Evolutionary conservation across 2,329 filamentous ascomycete genomes (phyloP), one percentile per base, ranked within the genome.

Genomic region (Pyrenochaeta sp.): DNA sequence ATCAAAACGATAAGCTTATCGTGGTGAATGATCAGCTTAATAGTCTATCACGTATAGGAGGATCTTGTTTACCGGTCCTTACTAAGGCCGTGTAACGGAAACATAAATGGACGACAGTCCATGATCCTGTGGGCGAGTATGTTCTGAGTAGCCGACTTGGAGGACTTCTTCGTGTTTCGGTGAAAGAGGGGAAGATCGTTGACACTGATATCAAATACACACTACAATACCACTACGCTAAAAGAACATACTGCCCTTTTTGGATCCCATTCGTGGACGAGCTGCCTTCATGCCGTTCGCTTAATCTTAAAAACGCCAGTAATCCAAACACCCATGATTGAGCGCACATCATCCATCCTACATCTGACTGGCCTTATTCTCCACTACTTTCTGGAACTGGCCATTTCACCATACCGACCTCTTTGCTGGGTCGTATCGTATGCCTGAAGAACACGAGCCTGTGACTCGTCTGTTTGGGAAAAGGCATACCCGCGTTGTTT

Each of bases 401-500:
- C 84, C 93, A 99, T 96, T 78, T 99, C 94, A 68, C 94, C 94
- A 75, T 96, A 97, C 53, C 89, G 80, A 35, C 94, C 94, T 77
- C 94, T 83, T 69, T 90, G 85, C 71, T 88, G 87, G 52, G 94
- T 99, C 38, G 94, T 99, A 75, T 99, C 94, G 75, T 99, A 99
- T 51, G 94, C 94, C 76, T 96, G 93, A 67, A 99, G 80, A 52
- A 99, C 89, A 60, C 93, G 83, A 58, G 93, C 96, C 76, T 97
- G 94, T 62, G 87, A 90, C 73, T 99, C 94, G 69, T 99, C 94
- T 45, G 93, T 95, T 74, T 96, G 92, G 60, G 90, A 96, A 74
- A 99, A 99, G 51, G 94, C 94, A 68, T 99, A 99, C 22, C 94
- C 94, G 66, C 94, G 88, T 76, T 99, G 94, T 76, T 99, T 99